Evolutionary conservation across 2,329 filamentous ascomycete species (phyloP).

Genomic region (Penicillium glabrum): DNA sequence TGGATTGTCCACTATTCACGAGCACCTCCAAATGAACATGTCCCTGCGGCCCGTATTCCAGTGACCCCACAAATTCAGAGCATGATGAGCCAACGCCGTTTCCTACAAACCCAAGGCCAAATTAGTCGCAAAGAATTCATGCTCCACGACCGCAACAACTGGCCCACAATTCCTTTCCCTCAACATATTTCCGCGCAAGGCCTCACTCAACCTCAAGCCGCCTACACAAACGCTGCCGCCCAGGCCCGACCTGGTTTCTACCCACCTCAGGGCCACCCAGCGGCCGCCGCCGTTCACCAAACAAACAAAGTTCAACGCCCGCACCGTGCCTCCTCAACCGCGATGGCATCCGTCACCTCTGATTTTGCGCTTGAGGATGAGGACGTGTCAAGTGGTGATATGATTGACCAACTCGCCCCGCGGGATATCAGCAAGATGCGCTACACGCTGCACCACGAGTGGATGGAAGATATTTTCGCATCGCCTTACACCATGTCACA

Average conservation of each 20-base stretch:
- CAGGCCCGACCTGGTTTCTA: conserved; percentile 39
- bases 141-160: conserved; percentile 83
- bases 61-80: conserved; percentile 43
- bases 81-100: conserved; percentile 50
- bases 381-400: conserved; percentile 80
- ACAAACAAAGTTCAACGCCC: conserved; percentile 43
- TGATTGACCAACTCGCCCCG: conserved; percentile 86
- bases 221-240: conserved; percentile 32
- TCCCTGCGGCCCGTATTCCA: conserved; percentile 63
- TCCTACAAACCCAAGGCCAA: conserved; percentile 71
- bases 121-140: conserved; percentile 92
- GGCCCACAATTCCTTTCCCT: conserved; percentile 79
- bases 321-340: conserved; percentile 42
- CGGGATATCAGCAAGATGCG: conserved; percentile 83
- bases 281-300: conserved; percentile 30
- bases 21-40: conserved; percentile 69
- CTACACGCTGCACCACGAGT: conserved; percentile 94
- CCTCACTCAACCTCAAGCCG: conserved; percentile 52
- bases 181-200: conserved; percentile 51
- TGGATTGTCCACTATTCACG: conserved; percentile 91
- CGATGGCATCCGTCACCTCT: conserved; percentile 39
- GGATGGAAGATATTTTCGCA: conserved; percentile 96
- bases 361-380: conserved; percentile 72
- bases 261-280: conserved; percentile 30
- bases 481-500: conserved; percentile 84